Percentiles rank a stretch among this genome's conserved stretches.
These are phyloP conservation scores for Suillus hirtellus DNA, from an alignment of 768 basidiomycete species.

Conservation along the genomic window DNA sequence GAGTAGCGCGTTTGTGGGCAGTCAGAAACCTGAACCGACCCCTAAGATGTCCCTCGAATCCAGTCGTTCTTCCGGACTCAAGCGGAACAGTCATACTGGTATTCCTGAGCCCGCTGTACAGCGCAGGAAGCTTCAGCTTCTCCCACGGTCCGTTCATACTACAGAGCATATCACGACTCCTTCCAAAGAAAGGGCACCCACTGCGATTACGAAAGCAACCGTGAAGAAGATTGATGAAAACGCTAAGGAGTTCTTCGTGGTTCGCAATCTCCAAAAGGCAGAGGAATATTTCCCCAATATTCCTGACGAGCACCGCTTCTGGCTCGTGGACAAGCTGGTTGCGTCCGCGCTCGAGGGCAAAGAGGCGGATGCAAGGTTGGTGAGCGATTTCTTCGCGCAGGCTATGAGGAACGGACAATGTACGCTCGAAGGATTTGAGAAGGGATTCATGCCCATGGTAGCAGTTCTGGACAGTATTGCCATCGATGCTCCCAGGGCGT, in stretches of 20 bases:
- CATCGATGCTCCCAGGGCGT: constrained; percentile 88
- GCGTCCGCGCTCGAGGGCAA: constrained; percentile 78
- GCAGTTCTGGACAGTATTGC: constrained; percentile 87
- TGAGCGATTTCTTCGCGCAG: constrained; percentile 70
- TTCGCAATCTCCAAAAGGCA: constrained; percentile 84
- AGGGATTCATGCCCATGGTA: constrained; percentile 67
- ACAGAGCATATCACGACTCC: constrained; percentile 46
- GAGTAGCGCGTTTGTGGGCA: constrained; percentile 74
- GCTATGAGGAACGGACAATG: constrained; percentile 62
- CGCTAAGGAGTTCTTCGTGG: constrained; percentile 81
- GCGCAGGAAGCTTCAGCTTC: constrained; percentile 71
- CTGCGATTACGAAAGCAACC: constrained; percentile 62
- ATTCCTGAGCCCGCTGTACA: constrained; percentile 48
- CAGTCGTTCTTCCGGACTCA: constrained; percentile 36
- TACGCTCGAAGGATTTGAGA: constrained; percentile 62
- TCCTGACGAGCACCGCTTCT: constrained; percentile 59
- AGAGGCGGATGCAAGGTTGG: constrained; percentile 75
- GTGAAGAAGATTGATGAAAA: constrained; percentile 81
- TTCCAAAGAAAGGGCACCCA: constrained; percentile 38
- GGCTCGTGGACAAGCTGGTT: constrained; percentile 76
- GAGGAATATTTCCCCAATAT: constrained; percentile 82
- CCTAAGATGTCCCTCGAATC: constrained; percentile 53
- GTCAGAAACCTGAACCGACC: constrained; percentile 56
- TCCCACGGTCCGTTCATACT: constrained; percentile 77
- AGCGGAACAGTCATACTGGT: constrained; percentile 30